Evolutionary conservation across 225 moss, liverwort and hornwort species (phyloP), one percentile per base, ranked within the genome.

Genomic region (Polytrichum formosum): DNA sequence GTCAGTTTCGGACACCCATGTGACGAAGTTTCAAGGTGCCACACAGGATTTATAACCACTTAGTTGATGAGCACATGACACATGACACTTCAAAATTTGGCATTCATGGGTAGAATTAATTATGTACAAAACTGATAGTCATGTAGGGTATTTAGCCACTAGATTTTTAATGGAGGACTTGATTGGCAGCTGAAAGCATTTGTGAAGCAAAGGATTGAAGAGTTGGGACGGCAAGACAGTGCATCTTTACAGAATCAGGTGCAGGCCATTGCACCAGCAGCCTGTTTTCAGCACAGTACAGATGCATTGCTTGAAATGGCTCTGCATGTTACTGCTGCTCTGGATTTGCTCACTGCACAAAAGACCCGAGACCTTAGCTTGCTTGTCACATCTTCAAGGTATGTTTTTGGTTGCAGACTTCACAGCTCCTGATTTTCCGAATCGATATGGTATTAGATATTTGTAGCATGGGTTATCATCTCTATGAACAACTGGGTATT

Each of bases 161-260:
- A 46, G 46, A 13, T 46, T 46, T 13, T 46, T 64, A 31, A 53
- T 69, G 66, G 2, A 64, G 17, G 7, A 5, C 64, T 66, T 76
- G 46, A 46, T 46, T 46, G 46, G 46, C 81, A 98, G 98, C 85
- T 98, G 25, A 98, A 92, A 82, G 82, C 92, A 26, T 98, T 98
- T 71, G 65, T 98, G 66, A 92, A 87, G 90, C 88, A 91, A 72
- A 90, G 98, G 73, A 72, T 91, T 79, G 91, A 92, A 74, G 98
- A 98, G 82, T 70, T 94, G 68, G 87, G 80, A 65, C 88, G 80
- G 75, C 87, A 91, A 70, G 94, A 92, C 35, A 88, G 90, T 22
- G 86, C 92, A 58, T 75, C 88, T 22, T 73, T 98, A 60, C 94
- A 94, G 78, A 94, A 93, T 70, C 94, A 94, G 82, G 97, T 97